Base-by-base conservation (phyloP, 352 stramenopile species). In the Pythium pyrilobum region DNA sequence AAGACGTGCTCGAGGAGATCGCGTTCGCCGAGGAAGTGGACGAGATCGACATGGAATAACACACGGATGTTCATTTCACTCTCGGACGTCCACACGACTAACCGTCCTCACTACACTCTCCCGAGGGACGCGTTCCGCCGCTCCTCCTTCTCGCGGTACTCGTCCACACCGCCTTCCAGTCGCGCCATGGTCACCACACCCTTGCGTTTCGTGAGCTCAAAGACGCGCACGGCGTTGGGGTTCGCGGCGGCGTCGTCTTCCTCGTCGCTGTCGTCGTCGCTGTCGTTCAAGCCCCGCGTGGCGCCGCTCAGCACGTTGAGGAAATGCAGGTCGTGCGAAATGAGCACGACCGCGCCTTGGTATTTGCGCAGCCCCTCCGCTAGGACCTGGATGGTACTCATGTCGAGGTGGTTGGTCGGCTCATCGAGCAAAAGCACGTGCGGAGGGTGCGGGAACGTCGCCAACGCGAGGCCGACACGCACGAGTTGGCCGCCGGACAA, bases 361-460 rank as follows among this genome's bases (percentile, higher is more conserved):
- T 81, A 85, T 20, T 67, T 74, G 6, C 72, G 64, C 49, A 87
- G 34, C 1, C 72, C 77, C n/a, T 81, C 69, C 6, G 66, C 69
- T 4, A 96, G 40, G 44, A 87, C 70, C 20, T 96, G 69, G 41
- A 95, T 89, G 36, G 77, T 87, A 53, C 69, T 74, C 85, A 98
- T 97, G 67, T 98, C 92, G 50, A 97, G 82, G 59, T 92, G 81
- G 51, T 95, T 97, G 18, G 89, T 97, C 9, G 92, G 90, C 46
- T 98, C 89, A 73, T 97, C 89, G 20, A 97, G 71, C 15, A 97
- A 66, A 28, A 97, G 67, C 21, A 96, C 67, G 58, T 98, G 95
- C 6, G 89, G 89, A 0, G 97, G 62, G 56, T 98, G 87, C 13
- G 89, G 90, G 27, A 74, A 81, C 31, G 72, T 87, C 20, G 77